phyloP scores from a whole-genome alignment of 495 filamentous ascomycete species.

The Thozetella sp. region DNA sequence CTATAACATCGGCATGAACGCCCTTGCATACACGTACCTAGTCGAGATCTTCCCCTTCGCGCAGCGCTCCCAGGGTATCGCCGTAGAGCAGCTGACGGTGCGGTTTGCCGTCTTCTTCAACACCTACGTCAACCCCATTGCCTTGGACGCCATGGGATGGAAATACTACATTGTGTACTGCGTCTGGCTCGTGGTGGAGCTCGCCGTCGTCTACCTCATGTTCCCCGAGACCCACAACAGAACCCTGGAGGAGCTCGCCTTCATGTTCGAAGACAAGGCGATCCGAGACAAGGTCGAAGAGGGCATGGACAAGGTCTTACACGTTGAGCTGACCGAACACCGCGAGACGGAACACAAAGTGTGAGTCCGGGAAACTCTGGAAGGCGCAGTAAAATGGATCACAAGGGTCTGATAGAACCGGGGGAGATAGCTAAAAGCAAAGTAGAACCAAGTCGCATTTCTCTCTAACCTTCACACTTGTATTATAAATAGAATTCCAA shows the following conservation, averaged over 20 bases:
- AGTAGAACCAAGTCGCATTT: too few relatives aligned
- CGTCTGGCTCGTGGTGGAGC: constrained; percentile 57
- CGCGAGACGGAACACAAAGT: too few relatives aligned
- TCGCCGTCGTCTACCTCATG: constrained; percentile 56
- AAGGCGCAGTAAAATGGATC: too few relatives aligned
- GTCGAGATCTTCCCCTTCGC: constrained; percentile 64
- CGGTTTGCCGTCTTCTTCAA: constrained; percentile 52
- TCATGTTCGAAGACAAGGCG: constrained; percentile 41
- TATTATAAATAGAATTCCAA: too few relatives aligned
- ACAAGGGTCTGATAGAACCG: too few relatives aligned
- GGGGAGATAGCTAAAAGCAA: too few relatives aligned
- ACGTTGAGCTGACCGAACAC: constrained; percentile 29
- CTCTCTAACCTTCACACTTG: too few relatives aligned
- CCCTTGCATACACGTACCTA: constrained; percentile 58
- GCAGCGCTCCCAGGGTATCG: constrained; percentile 57
- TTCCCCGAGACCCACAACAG: constrained; percentile 64
- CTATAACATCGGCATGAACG: constrained; percentile 67
- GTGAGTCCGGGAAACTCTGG: too few relatives aligned
- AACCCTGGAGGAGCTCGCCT: constrained; percentile 46
- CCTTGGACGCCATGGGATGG: constrained; percentile 57
- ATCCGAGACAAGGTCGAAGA: constrained; percentile 31
- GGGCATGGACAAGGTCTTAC: constrained; percentile 34
- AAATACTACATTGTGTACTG: constrained; percentile 66
- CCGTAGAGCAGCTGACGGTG: constrained; percentile 59
- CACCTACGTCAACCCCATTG: constrained; percentile 67